A percentile compares a stretch with the other conserved stretches of the same genome.
Conservation (phyloP, 2,329 filamentous ascomycete species). For the Pseudogymnoascus sp. region DNA sequence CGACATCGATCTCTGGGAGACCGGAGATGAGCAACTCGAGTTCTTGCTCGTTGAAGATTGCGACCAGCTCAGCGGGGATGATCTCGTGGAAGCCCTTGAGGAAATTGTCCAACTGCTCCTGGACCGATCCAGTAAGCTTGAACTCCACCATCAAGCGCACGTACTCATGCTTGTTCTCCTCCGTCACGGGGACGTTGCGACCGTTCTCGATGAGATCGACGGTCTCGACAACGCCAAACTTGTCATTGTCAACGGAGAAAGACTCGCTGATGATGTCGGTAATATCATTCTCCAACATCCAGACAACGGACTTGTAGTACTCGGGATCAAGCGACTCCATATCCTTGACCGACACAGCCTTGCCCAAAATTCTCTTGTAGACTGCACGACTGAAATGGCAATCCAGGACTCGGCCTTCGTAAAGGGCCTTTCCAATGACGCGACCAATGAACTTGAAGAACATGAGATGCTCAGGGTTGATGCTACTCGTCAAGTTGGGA, state of each 20-base stretch:
- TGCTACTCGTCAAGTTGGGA: slow-evolving; percentile 83
- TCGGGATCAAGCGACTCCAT: slow-evolving; percentile 98
- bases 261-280: slow-evolving; percentile 96
- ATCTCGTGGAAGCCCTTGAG: slow-evolving; percentile 95
- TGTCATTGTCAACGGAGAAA: slow-evolving; percentile 88
- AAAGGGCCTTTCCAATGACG: slow-evolving; percentile 95
- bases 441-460: slow-evolving; percentile 99
- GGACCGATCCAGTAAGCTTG: slow-evolving; percentile 81
- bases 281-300: slow-evolving; percentile 98
- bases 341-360: slow-evolving; percentile 93
- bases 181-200: slow-evolving; percentile 84
- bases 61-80: slow-evolving; percentile 84
- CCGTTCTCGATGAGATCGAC: slow-evolving; percentile 83
- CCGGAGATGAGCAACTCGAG: slow-evolving; percentile 93
- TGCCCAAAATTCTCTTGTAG: slow-evolving; percentile 94
- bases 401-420: slow-evolving; percentile 90
- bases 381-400: slow-evolving; percentile 98
- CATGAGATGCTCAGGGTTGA: slow-evolving; percentile 91
- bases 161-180: slow-evolving; percentile 98
- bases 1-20: slow-evolving; percentile 91
- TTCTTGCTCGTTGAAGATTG: slow-evolving; percentile 98
- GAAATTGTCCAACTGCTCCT: slow-evolving; percentile 91
- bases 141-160: slow-evolving; percentile 91
- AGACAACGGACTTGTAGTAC: slow-evolving; percentile 96
- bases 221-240: slow-evolving; percentile 80